Evolutionary conservation across 2,329 filamentous ascomycete genomes (phyloP), one percentile per base, ranked within the genome.

Genomic region (Penicillium sp.): DNA sequence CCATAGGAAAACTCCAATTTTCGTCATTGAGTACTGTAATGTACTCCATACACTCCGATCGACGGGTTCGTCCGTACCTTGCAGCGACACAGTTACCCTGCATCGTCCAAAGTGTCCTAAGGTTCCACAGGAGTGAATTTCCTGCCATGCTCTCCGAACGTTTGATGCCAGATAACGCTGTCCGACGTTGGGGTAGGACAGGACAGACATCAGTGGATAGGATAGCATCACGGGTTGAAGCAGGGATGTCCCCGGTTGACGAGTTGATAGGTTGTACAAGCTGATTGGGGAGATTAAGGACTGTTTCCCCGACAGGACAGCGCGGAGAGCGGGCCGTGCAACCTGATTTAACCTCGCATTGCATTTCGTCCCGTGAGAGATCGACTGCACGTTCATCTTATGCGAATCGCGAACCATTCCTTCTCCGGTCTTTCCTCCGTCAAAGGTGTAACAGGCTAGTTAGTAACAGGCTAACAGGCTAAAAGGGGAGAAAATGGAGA

Each of bases 341-440:
- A 58, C 55, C 44, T 16, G 50, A 58, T 55, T 58, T 59, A 59
- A 59, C 54, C 57, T 58, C 55, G 55, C 57, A 59, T 59, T 59
- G 57, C 57, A 59, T 59, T 36, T 51, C 52, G 46, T 57, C 51
- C 54, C 50, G 55, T 52, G 46, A 56, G 52, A 56, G 57, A 59
- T 59, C 57, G 57, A 55, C 57, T 59, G 57, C 55, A 59, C 57
- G 57, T 59, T 55, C 55, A 59, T 56, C 55, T 56, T 50, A 40
- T 44, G 44, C 34, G 47, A 35, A 32, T 32, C 29, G 29, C 18
- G 34, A 20, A n/a, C 22, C 34, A 23, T 23, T n/a, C 34, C 34
- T 20, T 36, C 32, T 29, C 6, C 9, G 14, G 29, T 9, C 29
- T 32, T 18, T 32, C 13, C 13, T 29, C 28, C 28, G 28, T n/a